Conservation (phyloP, 176 grass and related monocot genomes). For the Phoenix dactylifera region DNA sequence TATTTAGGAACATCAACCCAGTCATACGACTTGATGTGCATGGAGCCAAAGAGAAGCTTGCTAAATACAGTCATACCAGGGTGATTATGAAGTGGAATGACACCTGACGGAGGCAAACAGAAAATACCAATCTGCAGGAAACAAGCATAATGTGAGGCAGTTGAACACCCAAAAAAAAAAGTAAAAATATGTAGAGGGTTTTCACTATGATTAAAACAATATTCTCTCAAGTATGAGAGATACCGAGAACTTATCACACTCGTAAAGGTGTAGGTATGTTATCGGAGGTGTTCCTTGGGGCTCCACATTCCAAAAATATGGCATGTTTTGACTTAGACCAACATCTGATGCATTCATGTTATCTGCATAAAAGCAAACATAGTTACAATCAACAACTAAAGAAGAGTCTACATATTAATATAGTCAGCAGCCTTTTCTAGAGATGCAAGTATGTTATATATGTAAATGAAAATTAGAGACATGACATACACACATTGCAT, state of each 20-base stretch:
- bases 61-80: conserved; percentile 70
- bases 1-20: conserved; percentile 32
- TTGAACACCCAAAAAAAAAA: conserved; percentile 1
- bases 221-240: background rate
- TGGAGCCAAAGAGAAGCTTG: conserved; percentile 56
- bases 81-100: conserved; percentile 74
- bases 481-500: no score
- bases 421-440: no score
- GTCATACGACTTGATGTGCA: conserved; percentile 67
- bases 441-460: no score
- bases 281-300: conserved; percentile 21
- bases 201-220: background rate
- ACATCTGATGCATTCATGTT: conserved; percentile 41
- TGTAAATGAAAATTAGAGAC: no score
- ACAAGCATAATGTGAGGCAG: background rate
- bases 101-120: conserved; percentile 41
- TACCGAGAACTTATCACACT: conserved; percentile 53
- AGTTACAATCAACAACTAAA: no score
- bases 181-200: background rate
- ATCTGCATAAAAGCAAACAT: conserved; percentile 28
- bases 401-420: no score
- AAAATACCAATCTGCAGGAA: conserved; percentile 55
- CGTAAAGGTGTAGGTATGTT: conserved; percentile 48
- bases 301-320: conserved; percentile 26
- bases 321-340: conserved; percentile 31